phyloP scores from a whole-genome alignment of 2,329 filamentous ascomycete genomes.

The Hymenoscyphus repandus region DNA sequence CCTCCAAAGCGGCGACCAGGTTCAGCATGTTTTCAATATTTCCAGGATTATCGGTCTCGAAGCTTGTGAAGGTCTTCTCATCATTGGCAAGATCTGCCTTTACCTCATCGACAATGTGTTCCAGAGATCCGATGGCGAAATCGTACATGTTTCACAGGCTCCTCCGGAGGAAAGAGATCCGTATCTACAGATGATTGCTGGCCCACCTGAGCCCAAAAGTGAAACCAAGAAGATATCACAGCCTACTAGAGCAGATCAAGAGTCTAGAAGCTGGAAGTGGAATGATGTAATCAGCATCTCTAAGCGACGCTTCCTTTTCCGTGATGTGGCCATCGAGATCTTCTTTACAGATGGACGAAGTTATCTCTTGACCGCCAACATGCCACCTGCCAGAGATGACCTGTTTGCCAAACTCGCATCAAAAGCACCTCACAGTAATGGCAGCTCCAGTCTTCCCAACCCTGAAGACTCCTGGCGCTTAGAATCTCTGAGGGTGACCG shows the following conservation, averaged over 20 bases:
- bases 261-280: conserved; percentile 90
- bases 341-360: conserved; percentile 97
- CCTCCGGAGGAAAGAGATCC: conserved; percentile 88
- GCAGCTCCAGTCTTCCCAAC: conserved; percentile 62
- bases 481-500: conserved; percentile 69
- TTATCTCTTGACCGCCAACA: conserved; percentile 84
- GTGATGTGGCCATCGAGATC: conserved; percentile 92
- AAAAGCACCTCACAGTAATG: conserved; percentile 76
- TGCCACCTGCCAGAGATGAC: conserved; percentile 68
- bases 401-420: conserved; percentile 69
- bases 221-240: conserved; percentile 53
- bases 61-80: conserved; percentile 86
- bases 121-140: conserved; percentile 89
- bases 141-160: conserved; percentile 94
- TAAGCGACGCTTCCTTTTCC: conserved; percentile 89
- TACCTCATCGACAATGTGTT: conserved; percentile 98
- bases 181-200: conserved; percentile 89
- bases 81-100: conserved; percentile 84
- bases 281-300: conserved; percentile 90
- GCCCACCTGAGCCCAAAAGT: conserved; percentile 60
- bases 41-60: conserved; percentile 92
- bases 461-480: conserved; percentile 89
- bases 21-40: conserved; percentile 91
- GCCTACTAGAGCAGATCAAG: conserved; percentile 60
- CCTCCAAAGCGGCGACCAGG: conserved; percentile 81